phyloP scores from a whole-genome alignment of 2,329 filamentous ascomycete genomes.

The Alternaria infectoria region DNA sequence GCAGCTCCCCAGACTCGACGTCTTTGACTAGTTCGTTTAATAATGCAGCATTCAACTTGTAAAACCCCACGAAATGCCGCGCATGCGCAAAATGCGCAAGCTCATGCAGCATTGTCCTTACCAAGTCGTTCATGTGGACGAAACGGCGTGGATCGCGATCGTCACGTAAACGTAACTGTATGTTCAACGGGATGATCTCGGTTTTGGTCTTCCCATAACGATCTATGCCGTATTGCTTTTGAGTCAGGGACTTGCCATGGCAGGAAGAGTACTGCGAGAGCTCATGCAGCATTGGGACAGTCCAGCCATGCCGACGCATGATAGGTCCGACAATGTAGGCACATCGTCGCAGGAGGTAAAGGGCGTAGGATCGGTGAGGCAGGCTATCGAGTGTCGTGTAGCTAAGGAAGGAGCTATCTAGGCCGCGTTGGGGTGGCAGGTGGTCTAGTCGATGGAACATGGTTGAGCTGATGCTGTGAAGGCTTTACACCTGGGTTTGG shows the following conservation, averaged over 20 bases:
- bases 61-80: neutral
- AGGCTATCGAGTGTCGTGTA: neutral
- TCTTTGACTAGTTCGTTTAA: neutral
- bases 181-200: neutral
- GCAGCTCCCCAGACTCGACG: neutral
- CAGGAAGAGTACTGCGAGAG: neutral
- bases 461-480: neutral
- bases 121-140: neutral
- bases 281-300: slow-evolving; percentile 2
- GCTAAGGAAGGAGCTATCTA: neutral
- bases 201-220: neutral
- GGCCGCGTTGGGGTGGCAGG: neutral
- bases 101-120: slow-evolving; percentile 6
- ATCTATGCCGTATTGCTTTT: neutral
- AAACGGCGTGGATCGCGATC: neutral
- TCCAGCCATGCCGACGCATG: slow-evolving; percentile 4
- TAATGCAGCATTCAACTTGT: neutral
- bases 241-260: neutral
- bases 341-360: neutral
- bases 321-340: slow-evolving; percentile 4
- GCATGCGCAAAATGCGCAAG: slow-evolving; percentile 6
- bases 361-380: neutral
- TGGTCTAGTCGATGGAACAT: neutral
- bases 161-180: neutral
- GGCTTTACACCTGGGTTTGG: neutral